These are phyloP conservation scores for Euphorbia pulcherrima DNA, from an alignment of 345 rosid species.

Conservation along the genomic window DNA sequence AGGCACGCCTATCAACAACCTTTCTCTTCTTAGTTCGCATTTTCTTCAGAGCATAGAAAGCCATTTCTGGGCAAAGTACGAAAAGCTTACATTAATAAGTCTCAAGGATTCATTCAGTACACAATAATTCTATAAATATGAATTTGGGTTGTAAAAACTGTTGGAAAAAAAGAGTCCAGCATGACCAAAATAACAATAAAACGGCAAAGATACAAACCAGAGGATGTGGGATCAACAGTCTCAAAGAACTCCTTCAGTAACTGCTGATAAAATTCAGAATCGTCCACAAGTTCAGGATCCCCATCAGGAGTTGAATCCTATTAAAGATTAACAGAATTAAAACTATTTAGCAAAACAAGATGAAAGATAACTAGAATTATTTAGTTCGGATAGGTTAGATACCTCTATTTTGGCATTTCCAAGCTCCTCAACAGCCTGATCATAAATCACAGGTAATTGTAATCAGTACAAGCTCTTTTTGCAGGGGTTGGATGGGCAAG, in stretches of 20 bases:
- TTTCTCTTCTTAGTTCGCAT: slow-evolving; percentile 81
- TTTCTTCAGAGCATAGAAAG: slow-evolving; percentile 65
- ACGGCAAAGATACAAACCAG: slow-evolving; percentile 37
- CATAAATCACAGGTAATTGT: background rate
- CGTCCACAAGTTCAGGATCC: slow-evolving; percentile 87
- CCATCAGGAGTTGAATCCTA: slow-evolving; percentile 59
- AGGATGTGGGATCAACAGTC: slow-evolving; percentile 59
- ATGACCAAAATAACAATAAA: background rate
- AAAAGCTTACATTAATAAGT: background rate
- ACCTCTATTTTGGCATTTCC: slow-evolving; percentile 48
- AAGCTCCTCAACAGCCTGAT: slow-evolving; percentile 32
- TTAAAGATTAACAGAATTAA: slow-evolving; percentile 4
- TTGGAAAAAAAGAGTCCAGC: background rate
- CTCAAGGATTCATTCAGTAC: background rate
- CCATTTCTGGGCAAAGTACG: slow-evolving; percentile 44
- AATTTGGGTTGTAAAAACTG: background rate
- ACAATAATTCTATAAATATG: background rate
- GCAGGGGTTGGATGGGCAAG: background rate
- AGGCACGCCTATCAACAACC: slow-evolving; percentile 78
- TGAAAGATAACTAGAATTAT: background rate
- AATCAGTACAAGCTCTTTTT: slow-evolving; percentile 18
- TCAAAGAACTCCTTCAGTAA: slow-evolving; percentile 81
- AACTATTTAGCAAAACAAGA: background rate
- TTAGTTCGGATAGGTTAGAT: background rate
- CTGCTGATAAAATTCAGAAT: slow-evolving; percentile 84